phyloP scores from a whole-genome alignment of 106 monocot species.

The Xerophyta viscosa region DNA sequence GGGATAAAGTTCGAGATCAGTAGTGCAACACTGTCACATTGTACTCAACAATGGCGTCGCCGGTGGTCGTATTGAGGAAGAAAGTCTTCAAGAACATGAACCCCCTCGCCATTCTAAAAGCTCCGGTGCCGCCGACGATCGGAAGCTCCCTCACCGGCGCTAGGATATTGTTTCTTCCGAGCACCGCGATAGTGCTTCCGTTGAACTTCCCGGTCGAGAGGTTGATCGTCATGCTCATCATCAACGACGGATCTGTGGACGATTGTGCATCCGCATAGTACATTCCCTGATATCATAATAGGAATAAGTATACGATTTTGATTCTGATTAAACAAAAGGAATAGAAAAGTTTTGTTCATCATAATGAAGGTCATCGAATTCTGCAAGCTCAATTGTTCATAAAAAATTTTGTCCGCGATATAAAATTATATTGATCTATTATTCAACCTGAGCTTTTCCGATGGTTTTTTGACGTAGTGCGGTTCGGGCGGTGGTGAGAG shows the following conservation, averaged over 20 bases:
- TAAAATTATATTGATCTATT: too few species aligned
- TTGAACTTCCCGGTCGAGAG: slow-evolving; percentile 15
- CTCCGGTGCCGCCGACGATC: slow-evolving; percentile 23
- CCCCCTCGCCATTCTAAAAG: slow-evolving; percentile 10
- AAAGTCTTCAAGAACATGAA: slow-evolving; percentile 1
- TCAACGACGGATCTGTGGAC: background rate
- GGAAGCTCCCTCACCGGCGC: slow-evolving; percentile 19
- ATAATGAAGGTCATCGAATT: too few species aligned
- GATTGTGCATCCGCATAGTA: background rate
- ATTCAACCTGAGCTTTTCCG: slow-evolving; percentile 24
- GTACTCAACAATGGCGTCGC: slow-evolving; percentile 19
- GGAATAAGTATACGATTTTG: too few species aligned
- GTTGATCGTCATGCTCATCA: slow-evolving; percentile 15
- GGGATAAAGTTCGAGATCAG: too few species aligned
- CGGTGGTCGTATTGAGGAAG: background rate
- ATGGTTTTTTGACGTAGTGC: slow-evolving; percentile 1
- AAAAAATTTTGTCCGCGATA: too few species aligned
- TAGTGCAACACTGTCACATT: slow-evolving; percentile 15
- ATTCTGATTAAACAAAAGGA: too few species aligned
- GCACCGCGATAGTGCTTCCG: slow-evolving; percentile 21
- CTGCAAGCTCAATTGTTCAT: too few species aligned
- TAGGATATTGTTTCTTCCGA: slow-evolving; percentile 15
- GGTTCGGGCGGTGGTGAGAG: slow-evolving; percentile 11
- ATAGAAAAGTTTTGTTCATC: too few species aligned
- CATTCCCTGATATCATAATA: too few species aligned